A percentile compares a stretch with the other conserved stretches of the same genome.
Evolutionary conservation across 2,329 filamentous ascomycete species (phyloP).

Genomic region (Magnaporthiopsis incrustans): DNA sequence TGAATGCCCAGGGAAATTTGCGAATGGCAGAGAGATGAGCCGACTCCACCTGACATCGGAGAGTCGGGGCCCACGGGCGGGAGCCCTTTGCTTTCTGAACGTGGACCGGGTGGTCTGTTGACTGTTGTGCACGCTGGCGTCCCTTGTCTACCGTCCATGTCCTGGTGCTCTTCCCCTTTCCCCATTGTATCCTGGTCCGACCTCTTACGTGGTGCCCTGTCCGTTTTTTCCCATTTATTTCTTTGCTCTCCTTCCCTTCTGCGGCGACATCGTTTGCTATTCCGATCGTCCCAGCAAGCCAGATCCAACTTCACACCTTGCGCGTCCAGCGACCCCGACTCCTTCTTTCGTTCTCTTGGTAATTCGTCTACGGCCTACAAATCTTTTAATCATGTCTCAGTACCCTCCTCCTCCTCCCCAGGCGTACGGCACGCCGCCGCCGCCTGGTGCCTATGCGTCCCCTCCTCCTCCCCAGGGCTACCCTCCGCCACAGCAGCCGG

Average conservation of each 20-base stretch:
- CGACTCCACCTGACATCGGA: background rate
- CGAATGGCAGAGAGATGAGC: background rate
- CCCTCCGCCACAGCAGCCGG: constrained; percentile 4
- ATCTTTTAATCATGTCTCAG: constrained; percentile 6
- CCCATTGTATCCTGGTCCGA: background rate
- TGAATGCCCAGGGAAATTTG: background rate
- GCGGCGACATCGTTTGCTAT: background rate
- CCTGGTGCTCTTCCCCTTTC: background rate
- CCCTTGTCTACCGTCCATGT: background rate
- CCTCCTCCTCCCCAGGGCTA: constrained; percentile 1
- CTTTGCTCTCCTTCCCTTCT: background rate
- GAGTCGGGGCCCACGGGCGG: background rate
- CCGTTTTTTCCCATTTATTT: background rate
- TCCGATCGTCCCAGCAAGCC: background rate
- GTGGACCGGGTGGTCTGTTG: background rate
- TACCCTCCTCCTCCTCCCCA: constrained; percentile 5
- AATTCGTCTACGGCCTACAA: background rate
- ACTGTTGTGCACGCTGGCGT: background rate
- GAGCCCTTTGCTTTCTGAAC: background rate
- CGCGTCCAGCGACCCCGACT: background rate
- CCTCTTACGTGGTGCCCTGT: background rate
- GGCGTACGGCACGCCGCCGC: constrained; percentile 1
- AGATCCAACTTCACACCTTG: background rate
- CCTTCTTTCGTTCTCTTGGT: background rate
- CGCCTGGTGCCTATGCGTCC: background rate